Evolutionary conservation across 257 asterid species (phyloP).

Genomic region (Solanum appendiculatum): DNA sequence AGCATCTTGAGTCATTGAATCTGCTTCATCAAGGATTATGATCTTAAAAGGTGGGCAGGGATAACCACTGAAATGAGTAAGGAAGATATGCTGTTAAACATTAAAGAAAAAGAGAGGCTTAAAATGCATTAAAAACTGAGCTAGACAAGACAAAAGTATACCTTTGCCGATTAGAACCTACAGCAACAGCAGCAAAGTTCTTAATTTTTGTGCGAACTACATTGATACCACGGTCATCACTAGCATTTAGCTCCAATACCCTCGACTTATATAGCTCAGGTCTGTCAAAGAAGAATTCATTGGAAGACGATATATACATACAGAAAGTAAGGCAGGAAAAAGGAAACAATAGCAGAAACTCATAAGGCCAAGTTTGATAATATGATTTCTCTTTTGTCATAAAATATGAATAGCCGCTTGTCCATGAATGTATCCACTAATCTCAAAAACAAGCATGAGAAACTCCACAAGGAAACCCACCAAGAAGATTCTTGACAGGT

Average conservation of each 20-base stretch:
- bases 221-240: slow-evolving; percentile 97
- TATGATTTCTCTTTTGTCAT: not conserved
- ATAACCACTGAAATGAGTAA: slow-evolving; percentile 45
- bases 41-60: slow-evolving; percentile 97
- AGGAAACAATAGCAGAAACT: not conserved
- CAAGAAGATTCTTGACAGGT: too few species aligned
- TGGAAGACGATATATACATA: not conserved
- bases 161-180: slow-evolving; percentile 67
- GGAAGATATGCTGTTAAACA: not conserved
- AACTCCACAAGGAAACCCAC: too few species aligned
- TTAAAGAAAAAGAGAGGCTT: not conserved
- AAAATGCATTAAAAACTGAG: not conserved
- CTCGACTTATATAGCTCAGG: slow-evolving; percentile 87
- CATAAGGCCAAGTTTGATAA: not conserved
- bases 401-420: not conserved
- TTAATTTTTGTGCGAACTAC: slow-evolving; percentile 96
- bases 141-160: slow-evolving; percentile 9
- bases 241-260: slow-evolving; percentile 95
- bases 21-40: slow-evolving; percentile 92
- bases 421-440: too few species aligned
- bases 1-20: slow-evolving; percentile 99
- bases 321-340: not conserved
- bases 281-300: slow-evolving; percentile 18
- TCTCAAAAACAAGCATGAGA: too few species aligned
- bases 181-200: slow-evolving; percentile 93